phyloP scores from a whole-genome alignment of 2,329 filamentous ascomycete species.

The Byssoonygena ceratinophila region DNA sequence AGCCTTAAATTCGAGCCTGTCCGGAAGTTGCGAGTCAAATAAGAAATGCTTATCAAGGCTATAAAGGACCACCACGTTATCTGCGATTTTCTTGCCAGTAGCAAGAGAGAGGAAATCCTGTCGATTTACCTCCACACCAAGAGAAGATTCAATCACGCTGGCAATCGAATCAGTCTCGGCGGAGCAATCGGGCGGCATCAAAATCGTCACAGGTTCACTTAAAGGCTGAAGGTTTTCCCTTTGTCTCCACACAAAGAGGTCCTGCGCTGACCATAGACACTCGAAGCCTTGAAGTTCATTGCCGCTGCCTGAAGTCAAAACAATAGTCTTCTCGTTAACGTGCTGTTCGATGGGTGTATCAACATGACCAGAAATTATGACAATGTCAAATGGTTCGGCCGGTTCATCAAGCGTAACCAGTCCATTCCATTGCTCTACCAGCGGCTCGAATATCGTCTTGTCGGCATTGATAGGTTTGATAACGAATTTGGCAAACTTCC shows the following conservation, averaged over 20 bases:
- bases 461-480: conserved; percentile 1
- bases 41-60: conserved; percentile 19
- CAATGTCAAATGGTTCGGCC: conserved; percentile 4
- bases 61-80: conserved; percentile 16
- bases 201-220: conserved; percentile 2
- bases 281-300: not conserved
- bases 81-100: conserved; percentile 5
- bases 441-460: not conserved
- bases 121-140: conserved; percentile 3
- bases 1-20: conserved; percentile 14
- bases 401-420: no score
- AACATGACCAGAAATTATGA: conserved; percentile 3
- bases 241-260: not conserved
- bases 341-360: not conserved
- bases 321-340: conserved; percentile 6
- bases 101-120: conserved; percentile 10
- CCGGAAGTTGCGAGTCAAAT: conserved; percentile 14
- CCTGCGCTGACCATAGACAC: conserved; percentile 3
- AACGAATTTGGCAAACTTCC: conserved; percentile 9
- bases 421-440: no score
- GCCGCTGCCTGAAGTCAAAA: not conserved
- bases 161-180: conserved; percentile 10
- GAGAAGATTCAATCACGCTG: conserved; percentile 5
- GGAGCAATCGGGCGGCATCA: conserved; percentile 9
- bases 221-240: not conserved